These are phyloP conservation scores for Hibiscus trionum DNA, from an alignment of 345 rosid genomes.

Conservation along the genomic window DNA sequence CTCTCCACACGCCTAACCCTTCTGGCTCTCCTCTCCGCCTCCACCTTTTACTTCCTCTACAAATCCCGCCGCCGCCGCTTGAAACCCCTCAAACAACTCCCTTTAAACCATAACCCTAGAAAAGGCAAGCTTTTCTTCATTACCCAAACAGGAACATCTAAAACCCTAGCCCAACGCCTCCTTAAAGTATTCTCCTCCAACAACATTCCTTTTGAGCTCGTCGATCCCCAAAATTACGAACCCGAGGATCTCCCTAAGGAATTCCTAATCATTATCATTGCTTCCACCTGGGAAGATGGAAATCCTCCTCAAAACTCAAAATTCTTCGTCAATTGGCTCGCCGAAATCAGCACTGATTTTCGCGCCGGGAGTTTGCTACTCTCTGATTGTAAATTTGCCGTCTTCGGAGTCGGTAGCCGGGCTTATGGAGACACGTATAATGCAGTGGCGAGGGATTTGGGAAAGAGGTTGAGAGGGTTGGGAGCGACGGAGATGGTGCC, in stretches of 20 bases:
- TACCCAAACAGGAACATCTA: conserved; percentile 78
- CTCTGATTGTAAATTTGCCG: conserved; percentile 57
- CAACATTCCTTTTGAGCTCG: conserved; percentile 50
- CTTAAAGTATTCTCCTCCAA: conserved; percentile 30
- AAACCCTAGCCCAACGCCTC: conserved; percentile 58
- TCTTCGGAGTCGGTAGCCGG: conserved; percentile 89
- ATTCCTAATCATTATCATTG: conserved; percentile 47
- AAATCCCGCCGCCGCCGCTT: conserved; percentile 68
- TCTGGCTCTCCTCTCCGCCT: conserved; percentile 71
- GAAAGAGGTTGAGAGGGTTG: conserved; percentile 52
- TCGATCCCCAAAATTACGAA: conserved; percentile 69
- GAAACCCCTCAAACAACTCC: conserved; percentile 30
- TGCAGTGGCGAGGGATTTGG: conserved; percentile 64
- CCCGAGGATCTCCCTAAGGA: conserved; percentile 88
- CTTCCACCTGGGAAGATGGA: conserved; percentile 93
- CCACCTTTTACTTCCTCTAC: conserved; percentile 71
- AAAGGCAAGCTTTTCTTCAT: conserved; percentile 67
- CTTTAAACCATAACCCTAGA: conserved; percentile 21
- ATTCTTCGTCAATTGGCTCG: conserved; percentile 67
- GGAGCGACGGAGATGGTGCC: conserved; percentile 66
- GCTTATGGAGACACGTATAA: conserved; percentile 61
- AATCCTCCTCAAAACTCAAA: conserved; percentile 55
- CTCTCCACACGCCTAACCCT: conserved; percentile 55
- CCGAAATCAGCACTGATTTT: conserved; percentile 82
- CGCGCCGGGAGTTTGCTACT: conserved; percentile 76